A percentile compares a stretch with the other conserved stretches of the same genome.
phyloP scores from a whole-genome alignment of 2,329 filamentous ascomycete species.

The Scleromitrula shiraiana region DNA sequence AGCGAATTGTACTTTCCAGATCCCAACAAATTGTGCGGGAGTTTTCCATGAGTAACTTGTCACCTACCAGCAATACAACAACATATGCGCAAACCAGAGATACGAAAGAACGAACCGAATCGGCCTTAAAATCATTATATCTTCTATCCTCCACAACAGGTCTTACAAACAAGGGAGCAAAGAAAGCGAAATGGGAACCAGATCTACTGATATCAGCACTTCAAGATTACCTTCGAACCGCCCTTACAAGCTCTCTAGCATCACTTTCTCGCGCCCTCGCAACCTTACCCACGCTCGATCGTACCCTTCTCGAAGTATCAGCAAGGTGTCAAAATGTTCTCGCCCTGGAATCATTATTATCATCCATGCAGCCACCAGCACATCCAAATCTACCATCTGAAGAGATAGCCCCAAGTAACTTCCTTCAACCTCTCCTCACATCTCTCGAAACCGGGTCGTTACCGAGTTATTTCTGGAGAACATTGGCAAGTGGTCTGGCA shows the following conservation, averaged over 20 bases:
- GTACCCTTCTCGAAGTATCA: conserved; percentile 73
- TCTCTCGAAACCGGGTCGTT: conserved; percentile 83
- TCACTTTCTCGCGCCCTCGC: conserved; percentile 68
- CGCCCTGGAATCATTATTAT: conserved; percentile 74
- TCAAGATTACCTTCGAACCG: conserved; percentile 73
- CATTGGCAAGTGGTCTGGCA: conserved; percentile 69
- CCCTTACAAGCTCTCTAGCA: conserved; percentile 70
- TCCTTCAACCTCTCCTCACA: conserved; percentile 65
- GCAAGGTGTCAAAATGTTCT: conserved; percentile 84
- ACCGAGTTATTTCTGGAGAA: conserved; percentile 88
- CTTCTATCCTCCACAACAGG: conserved; percentile 63
- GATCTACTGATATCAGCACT: conserved; percentile 66
- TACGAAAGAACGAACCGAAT: conserved; percentile 62
- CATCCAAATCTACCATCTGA: conserved; percentile 54
- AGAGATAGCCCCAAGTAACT: conserved; percentile 31
- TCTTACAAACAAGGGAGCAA: conserved; percentile 31
- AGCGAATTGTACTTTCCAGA: conserved; percentile 62
- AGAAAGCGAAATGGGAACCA: conserved; percentile 44
- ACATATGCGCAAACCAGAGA: conserved; percentile 64
- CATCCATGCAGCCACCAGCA: conserved; percentile 53
- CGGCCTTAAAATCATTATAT: conserved; percentile 70
- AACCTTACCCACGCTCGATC: conserved; percentile 73
- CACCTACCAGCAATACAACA: conserved; percentile 37
- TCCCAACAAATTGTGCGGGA: conserved; percentile 76
- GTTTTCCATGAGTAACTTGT: conserved; percentile 63